Base-by-base conservation (phyloP, 2,329 filamentous ascomycete genomes). In the Aspergillus luchuensis region DNA sequence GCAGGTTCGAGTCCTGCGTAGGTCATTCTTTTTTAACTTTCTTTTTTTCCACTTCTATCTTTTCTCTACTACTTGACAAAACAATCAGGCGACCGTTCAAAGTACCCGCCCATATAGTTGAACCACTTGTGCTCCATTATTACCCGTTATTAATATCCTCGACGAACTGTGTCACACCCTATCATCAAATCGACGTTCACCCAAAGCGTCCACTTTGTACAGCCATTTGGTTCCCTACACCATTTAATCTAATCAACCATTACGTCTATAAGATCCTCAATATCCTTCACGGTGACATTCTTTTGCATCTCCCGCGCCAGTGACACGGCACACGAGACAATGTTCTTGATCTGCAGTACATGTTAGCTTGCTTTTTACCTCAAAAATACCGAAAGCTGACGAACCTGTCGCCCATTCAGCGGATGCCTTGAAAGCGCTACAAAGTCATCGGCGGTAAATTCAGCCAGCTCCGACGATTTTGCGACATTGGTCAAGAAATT, bases 1-100 rank as follows among this genome's bases (percentile, higher is more conserved):
- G 76, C 73, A 78, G 77, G 78, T 80, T 79, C 77, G 77, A 79
- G 56, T 66, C 72, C 72, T 73, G 71, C 71, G 72, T 73, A 48
- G 41, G 33, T 56, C 41, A 47, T 56, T 28, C 7, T 23, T 6
- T 41, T 56, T 38, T 15, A 30, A 30, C 19, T 19, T 33, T 19
- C 13, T 8, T 28, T 30, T 30, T 50, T 33, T 2, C 17, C 11
- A 6, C 28, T 30, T n/a, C 11, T 13, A 33, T 33, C 5, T 5
- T 30, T 4, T 30, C 28, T 30, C 28, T 28, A 28, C 25, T 28
- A 28, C 25, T 8, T 28, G 28, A 30, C 10, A 30, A 30, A 3
- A 30, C 28, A 30, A 4, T 11, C 8, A 10, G 8, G 28, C 28
- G 28, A 30, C 28, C 4, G 8, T 30, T 30, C 10, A 10, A 30